Conservation (phyloP, 345 rosid species). For the Lepidium didymum region DNA sequence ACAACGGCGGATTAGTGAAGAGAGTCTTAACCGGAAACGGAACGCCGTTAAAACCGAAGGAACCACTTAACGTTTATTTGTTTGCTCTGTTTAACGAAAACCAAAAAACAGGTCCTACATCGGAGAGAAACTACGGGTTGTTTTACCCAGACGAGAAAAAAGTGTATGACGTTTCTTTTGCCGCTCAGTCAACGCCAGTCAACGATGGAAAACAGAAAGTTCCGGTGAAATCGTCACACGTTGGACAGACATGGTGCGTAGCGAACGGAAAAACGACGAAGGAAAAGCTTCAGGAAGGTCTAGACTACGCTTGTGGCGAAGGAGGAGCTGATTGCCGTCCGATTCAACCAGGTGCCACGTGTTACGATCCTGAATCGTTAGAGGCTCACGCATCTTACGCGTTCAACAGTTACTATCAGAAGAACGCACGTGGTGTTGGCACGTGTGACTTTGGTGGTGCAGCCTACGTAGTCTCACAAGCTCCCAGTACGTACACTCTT, state of each 20-base stretch:
- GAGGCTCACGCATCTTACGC: constrained; percentile 94
- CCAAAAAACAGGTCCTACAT: constrained; percentile 72
- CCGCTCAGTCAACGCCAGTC: constrained; percentile 22
- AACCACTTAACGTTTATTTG: constrained; percentile 56
- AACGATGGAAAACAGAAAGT: constrained; percentile 27
- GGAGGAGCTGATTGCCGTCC: constrained; percentile 92
- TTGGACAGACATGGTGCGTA: constrained; percentile 84
- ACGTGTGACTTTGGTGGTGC: constrained; percentile 76
- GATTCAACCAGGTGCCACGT: constrained; percentile 71
- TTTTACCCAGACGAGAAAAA: constrained; percentile 69
- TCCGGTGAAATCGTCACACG: constrained; percentile 26
- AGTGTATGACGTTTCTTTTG: constrained; percentile 68
- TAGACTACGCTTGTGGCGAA: constrained; percentile 85
- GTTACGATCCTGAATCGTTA: constrained; percentile 61
- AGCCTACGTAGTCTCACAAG: constrained; percentile 67
- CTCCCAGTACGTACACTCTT: constrained; percentile 57
- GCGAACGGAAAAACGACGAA: constrained; percentile 44
- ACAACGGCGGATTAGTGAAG: constrained; percentile 70
- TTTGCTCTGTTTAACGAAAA: constrained; percentile 93
- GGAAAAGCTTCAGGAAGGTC: constrained; percentile 55
- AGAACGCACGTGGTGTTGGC: constrained; percentile 61
- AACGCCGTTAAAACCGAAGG: constrained; percentile 70
- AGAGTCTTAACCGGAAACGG: constrained; percentile 63
- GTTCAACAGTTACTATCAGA: constrained; percentile 93
- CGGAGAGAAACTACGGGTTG: constrained; percentile 87